Base-by-base conservation (phyloP, 2,329 filamentous ascomycete species). In the Dactylellina leptospora region DNA sequence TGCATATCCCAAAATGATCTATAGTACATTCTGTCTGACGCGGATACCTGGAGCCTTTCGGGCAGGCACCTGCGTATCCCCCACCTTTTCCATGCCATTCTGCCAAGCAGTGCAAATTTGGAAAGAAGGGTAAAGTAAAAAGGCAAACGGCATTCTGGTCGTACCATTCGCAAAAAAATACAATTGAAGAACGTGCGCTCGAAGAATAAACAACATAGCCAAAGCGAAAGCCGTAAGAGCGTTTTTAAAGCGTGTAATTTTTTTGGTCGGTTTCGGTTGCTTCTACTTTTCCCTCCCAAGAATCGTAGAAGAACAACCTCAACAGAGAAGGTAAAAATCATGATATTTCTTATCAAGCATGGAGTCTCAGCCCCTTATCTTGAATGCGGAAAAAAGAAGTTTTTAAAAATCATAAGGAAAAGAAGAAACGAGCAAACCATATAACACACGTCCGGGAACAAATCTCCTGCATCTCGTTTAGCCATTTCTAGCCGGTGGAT, bases 401-500 rank as follows among this genome's bases (percentile, higher is more conserved):
- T 36, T 36, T 28, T 51, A 18, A 74, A 51, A 55, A 42, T 51
- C 64, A 36, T 36, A 44, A 48, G 55, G 68, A 69, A 59, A 27
- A 54, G 38, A 18, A 36, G 10, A n/a, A 18, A 53, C 48, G 23
- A 45, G 2, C 6, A 38, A 23, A 10, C 51, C 36, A 27, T 33
- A 2, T n/a, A 27, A 3, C n/a, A 18, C 22, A 3, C 2, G 10
- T 16, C 36, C 22, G 18, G 20, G 3, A 27, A n/a, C 13, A 16
- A 30, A 40, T 40, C 8, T n/a, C 13, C n/a, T 25, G 1, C 9
- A 27, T 51, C 22, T 13, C 30, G 20, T n/a, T 59, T 25, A 58
- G 50, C 45, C 48, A 71, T 44, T 61, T 53, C 68, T 48, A 28
- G 73, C 74, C 44, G 74, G 72, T 27, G 72, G 74, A 23, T 76